A percentile compares a stretch with the other conserved stretches of the same genome.
Conservation (phyloP, 768 basidiomycete genomes). For the Erythrobasidium yunnanense region DNA sequence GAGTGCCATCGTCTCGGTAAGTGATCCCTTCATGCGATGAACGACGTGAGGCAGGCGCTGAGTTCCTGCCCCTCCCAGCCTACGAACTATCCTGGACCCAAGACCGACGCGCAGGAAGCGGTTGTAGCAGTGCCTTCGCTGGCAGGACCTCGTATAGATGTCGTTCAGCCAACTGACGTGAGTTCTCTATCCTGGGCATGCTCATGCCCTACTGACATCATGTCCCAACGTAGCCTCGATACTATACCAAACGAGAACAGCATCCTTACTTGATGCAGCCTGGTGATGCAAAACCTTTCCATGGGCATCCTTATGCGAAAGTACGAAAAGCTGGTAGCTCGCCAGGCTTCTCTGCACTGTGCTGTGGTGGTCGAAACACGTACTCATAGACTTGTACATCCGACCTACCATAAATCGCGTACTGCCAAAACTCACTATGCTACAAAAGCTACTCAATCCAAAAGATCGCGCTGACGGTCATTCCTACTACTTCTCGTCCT, state of each 20-base stretch:
- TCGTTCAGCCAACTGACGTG: not conserved
- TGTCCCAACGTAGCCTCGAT: not conserved
- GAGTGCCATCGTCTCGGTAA: not conserved
- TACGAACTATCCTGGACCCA: not conserved
- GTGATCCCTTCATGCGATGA: not conserved
- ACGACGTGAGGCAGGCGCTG: not conserved
- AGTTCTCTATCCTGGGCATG: not conserved
- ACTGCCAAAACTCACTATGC: too few species aligned
- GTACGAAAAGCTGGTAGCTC: not conserved
- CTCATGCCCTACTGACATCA: not conserved
- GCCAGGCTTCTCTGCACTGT: not conserved
- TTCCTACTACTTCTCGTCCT: too few species aligned
- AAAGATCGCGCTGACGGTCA: too few species aligned
- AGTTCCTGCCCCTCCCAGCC: too few species aligned
- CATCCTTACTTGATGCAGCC: conserved; percentile 6
- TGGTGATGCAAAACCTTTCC: not conserved
- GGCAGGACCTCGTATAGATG: not conserved
- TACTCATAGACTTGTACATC: not conserved
- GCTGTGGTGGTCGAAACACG: not conserved
- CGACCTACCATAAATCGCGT: too few species aligned
- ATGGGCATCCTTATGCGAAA: not conserved
- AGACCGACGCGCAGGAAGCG: not conserved
- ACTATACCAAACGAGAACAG: not conserved
- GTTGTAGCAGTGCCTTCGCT: not conserved
- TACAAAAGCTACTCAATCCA: too few species aligned